Percentiles rank a stretch among this genome's conserved stretches.
These are phyloP conservation scores for Saprolegnia diclina DNA, from an alignment of 352 stramenopile genomes.

Conservation along the genomic window DNA sequence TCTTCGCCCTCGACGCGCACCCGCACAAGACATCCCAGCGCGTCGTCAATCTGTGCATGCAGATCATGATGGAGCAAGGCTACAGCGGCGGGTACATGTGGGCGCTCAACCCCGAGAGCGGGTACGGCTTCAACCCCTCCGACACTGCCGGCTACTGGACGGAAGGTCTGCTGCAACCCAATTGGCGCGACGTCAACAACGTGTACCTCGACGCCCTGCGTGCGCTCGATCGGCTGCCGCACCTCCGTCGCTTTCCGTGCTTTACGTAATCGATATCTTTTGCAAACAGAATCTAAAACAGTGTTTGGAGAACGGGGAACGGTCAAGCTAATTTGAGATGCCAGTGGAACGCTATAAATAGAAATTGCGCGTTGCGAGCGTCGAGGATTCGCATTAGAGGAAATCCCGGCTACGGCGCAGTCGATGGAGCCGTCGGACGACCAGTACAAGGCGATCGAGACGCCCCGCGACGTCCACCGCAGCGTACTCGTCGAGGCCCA, in stretches of 20 bases:
- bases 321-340: too few relatives aligned
- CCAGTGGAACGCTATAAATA: background rate
- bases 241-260: constrained; percentile 59
- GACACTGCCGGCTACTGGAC: constrained; percentile 45
- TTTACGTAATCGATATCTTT: constrained; percentile 27
- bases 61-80: constrained; percentile 42
- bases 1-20: constrained; percentile 54
- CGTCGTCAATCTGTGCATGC: constrained; percentile 53
- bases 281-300: too few relatives aligned
- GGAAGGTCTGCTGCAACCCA: constrained; percentile 58
- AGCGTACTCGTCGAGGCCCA: background rate
- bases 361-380: background rate
- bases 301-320: too few relatives aligned
- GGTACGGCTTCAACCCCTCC: constrained; percentile 63
- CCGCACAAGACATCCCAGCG: constrained; percentile 47
- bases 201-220: constrained; percentile 58
- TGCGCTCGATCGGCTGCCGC: constrained; percentile 57
- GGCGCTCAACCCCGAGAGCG: constrained; percentile 67
- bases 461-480: background rate
- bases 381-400: background rate
- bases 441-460: background rate
- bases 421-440: background rate
- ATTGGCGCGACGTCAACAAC: constrained; percentile 63
- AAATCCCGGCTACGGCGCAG: background rate
- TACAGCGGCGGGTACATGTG: constrained; percentile 72